Conservation (phyloP, 106 monocot genomes). For the Cymbidium sinense region DNA sequence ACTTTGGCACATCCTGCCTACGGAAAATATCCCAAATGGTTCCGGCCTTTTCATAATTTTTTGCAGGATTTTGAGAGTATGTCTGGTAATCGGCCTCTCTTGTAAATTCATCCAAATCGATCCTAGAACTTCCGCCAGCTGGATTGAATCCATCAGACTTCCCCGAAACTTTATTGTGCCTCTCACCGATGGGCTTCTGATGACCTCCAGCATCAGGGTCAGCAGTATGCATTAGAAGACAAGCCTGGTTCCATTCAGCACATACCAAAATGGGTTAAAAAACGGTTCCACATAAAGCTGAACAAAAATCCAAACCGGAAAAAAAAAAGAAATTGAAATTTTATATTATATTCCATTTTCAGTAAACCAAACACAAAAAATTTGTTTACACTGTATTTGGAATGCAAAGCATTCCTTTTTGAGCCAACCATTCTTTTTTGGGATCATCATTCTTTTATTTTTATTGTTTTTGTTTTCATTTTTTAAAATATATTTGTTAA, state of each 20-base stretch:
- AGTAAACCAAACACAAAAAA: no score
- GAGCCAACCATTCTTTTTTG: no score
- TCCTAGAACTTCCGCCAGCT: background rate
- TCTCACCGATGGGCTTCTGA: slow-evolving; percentile 14
- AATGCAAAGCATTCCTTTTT: no score
- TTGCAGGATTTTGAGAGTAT: slow-evolving; percentile 6
- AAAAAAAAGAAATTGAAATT: background rate
- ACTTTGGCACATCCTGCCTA: slow-evolving; percentile 73
- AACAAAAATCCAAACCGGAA: background rate
- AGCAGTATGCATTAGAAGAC: slow-evolving; percentile 70
- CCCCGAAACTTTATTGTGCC: slow-evolving; percentile 2
- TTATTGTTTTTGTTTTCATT: no score
- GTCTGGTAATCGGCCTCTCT: slow-evolving; percentile 9
- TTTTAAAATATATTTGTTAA: no score
- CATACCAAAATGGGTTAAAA: background rate
- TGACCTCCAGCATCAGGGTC: slow-evolving; percentile 21
- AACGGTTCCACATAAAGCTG: background rate
- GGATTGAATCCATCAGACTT: slow-evolving; percentile 11
- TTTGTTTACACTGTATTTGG: no score
- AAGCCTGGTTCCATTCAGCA: slow-evolving; percentile 35
- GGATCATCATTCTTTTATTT: no score
- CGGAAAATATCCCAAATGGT: slow-evolving; percentile 92
- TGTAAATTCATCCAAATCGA: slow-evolving; percentile 12
- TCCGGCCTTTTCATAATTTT: slow-evolving; percentile 32
- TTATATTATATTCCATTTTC: no score